phyloP scores from a whole-genome alignment of 495 filamentous ascomycete genomes.

The Friedmanniomyces endolithicus region DNA sequence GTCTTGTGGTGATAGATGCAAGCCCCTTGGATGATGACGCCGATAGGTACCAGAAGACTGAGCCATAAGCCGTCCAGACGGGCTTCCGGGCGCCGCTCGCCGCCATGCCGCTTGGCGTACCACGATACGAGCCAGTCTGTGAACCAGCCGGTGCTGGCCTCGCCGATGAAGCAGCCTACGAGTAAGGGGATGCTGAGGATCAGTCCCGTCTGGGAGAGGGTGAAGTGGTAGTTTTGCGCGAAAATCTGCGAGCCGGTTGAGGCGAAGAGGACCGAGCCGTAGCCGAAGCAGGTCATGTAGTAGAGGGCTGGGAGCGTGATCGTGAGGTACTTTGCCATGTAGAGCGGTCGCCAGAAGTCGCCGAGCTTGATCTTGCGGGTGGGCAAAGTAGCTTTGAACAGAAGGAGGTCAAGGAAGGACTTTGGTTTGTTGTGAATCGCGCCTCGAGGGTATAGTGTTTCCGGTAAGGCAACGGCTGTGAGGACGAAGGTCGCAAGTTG shows the following conservation, averaged over 20 bases:
- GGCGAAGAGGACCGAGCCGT: constrained; percentile 25
- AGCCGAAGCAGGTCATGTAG: constrained; percentile 24
- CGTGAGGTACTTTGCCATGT: constrained; percentile 24
- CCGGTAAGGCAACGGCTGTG: constrained; percentile 13
- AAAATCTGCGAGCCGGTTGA: constrained; percentile 15
- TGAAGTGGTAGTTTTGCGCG: constrained; percentile 22
- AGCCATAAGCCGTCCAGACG: constrained; percentile 21
- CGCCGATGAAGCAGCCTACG: constrained; percentile 26
- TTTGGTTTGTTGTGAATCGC: neutral
- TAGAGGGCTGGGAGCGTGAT: constrained; percentile 23
- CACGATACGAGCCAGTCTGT: constrained; percentile 25
- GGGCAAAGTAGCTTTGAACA: constrained; percentile 7
- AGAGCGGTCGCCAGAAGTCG: constrained; percentile 20
- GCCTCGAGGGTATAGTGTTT: constrained; percentile 12
- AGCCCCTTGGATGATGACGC: constrained; percentile 6
- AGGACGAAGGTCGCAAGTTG: constrained; percentile 6
- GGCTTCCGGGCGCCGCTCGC: constrained; percentile 25
- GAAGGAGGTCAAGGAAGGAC: constrained; percentile 7
- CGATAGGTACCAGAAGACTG: constrained; percentile 5
- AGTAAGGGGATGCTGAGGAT: constrained; percentile 24
- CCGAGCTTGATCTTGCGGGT: constrained; percentile 13
- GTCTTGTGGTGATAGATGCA: constrained; percentile 10
- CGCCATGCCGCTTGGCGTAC: constrained; percentile 19
- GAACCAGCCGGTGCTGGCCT: constrained; percentile 25
- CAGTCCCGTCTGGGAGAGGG: constrained; percentile 26